Evolutionary conservation across 352 stramenopile species (phyloP).

Genomic region (Globisporangium barbulae): DNA sequence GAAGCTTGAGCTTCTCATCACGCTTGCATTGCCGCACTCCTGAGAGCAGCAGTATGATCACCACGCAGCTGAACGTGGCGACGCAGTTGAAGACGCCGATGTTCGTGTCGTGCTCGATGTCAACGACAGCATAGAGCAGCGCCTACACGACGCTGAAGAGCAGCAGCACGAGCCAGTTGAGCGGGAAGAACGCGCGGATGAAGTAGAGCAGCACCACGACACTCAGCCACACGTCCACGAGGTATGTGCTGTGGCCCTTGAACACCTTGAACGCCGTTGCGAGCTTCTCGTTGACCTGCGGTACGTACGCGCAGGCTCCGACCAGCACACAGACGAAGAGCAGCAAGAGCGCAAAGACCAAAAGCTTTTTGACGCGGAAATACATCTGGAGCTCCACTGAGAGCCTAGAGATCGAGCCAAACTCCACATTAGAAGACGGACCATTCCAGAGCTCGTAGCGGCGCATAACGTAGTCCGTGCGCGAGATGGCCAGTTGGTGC

Average conservation of each 20-base stretch:
- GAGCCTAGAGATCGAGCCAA: not conserved
- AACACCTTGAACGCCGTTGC: too few relatives aligned
- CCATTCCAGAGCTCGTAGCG: not conserved
- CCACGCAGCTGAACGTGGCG: conserved; percentile 40
- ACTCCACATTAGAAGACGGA: not conserved
- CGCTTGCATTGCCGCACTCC: conserved; percentile 13
- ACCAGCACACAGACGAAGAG: not conserved
- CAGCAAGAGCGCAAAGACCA: conserved; percentile 6
- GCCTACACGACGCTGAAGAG: conserved; percentile 36
- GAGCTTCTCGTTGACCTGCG: not conserved
- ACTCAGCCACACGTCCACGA: too few relatives aligned
- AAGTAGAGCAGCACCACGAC: conserved; percentile 1
- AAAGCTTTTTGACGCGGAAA: conserved; percentile 4
- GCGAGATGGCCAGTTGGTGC: not conserved
- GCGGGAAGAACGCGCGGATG: conserved; percentile 3
- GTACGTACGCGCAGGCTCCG: not conserved
- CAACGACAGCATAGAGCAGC: conserved; percentile 34
- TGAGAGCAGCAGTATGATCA: conserved; percentile 37
- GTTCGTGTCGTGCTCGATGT: conserved; percentile 32
- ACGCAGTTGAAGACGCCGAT: conserved; percentile 38
- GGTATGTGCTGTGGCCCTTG: too few relatives aligned
- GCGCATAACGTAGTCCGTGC: not conserved
- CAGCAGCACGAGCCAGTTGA: conserved; percentile 21
- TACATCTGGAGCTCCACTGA: not conserved
- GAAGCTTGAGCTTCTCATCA: conserved; percentile 20